Evolutionary conservation across 2,329 filamentous ascomycete genomes (phyloP).

Genomic region (Moelleriella libera): DNA sequence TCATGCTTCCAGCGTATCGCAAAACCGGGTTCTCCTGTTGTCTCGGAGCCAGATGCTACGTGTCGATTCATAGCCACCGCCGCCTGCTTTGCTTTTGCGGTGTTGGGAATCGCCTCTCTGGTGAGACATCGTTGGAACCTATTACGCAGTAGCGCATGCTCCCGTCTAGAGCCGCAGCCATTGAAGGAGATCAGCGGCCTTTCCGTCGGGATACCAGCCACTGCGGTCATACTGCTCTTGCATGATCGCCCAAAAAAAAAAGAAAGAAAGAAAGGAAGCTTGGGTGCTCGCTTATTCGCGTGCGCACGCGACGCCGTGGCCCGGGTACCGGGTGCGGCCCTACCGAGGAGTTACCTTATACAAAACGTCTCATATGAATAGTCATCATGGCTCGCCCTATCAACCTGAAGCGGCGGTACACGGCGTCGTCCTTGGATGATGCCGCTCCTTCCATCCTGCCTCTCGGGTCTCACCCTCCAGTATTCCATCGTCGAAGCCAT

Average conservation of each 20-base stretch:
- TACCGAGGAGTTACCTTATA: background rate
- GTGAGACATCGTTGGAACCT: constrained; percentile 1
- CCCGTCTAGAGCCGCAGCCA: background rate
- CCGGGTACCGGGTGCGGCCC: background rate
- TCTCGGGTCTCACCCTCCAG: constrained; percentile 2
- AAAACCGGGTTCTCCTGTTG: too few species aligned
- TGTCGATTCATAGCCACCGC: background rate
- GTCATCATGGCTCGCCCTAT: constrained; percentile 1
- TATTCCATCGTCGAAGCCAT: constrained; percentile 3
- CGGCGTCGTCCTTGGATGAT: constrained; percentile 1
- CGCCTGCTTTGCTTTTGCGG: background rate
- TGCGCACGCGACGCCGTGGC: background rate
- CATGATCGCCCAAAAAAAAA: background rate
- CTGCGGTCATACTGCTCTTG: background rate
- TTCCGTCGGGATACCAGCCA: constrained; percentile 1
- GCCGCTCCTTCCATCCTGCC: constrained; percentile 1
- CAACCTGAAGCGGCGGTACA: background rate
- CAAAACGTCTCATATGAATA: background rate
- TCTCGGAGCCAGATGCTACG: too few species aligned
- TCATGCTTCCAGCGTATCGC: too few species aligned
- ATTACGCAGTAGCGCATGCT: background rate
- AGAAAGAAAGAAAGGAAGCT: background rate
- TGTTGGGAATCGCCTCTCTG: background rate
- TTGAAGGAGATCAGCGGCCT: background rate
- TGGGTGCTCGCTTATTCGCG: background rate